Evolutionary conservation across 2,329 filamentous ascomycete genomes (phyloP).

Genomic region (Fusarium buxicola): DNA sequence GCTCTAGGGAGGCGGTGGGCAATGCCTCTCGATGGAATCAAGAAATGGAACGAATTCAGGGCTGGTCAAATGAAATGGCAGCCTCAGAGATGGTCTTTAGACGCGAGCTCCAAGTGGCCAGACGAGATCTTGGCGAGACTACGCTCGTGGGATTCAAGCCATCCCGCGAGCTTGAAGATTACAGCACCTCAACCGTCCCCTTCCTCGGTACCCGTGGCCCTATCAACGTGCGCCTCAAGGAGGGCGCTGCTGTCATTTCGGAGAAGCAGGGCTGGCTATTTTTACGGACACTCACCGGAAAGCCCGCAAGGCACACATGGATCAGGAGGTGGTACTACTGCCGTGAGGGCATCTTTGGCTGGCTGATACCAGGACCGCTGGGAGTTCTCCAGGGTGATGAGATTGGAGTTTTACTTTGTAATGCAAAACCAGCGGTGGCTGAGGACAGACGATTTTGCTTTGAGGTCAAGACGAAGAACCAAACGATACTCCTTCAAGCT

Average conservation of each 20-base stretch:
- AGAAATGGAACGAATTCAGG: constrained; percentile 91
- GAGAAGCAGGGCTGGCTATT: constrained; percentile 98
- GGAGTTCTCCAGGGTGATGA: constrained; percentile 96
- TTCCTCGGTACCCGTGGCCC: constrained; percentile 81
- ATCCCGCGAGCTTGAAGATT: constrained; percentile 92
- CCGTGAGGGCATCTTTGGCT: constrained; percentile 95
- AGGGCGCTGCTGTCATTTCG: constrained; percentile 61
- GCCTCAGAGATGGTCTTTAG: constrained; percentile 85
- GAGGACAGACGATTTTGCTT: constrained; percentile 98
- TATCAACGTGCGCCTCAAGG: constrained; percentile 69
- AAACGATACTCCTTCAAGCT: constrained; percentile 87
- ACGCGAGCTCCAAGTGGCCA: constrained; percentile 80
- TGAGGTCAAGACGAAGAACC: constrained; percentile 97
- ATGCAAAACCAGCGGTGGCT: constrained; percentile 87
- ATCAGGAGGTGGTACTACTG: constrained; percentile 95
- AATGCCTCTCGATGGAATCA: constrained; percentile 74
- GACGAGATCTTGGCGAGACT: constrained; percentile 83
- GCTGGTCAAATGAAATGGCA: constrained; percentile 97
- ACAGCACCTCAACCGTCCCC: constrained; percentile 88
- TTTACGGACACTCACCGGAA: constrained; percentile 82
- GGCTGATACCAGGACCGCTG: constrained; percentile 84
- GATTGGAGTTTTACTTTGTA: constrained; percentile 94
- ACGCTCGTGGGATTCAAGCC: constrained; percentile 79
- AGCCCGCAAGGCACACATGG: constrained; percentile 92
- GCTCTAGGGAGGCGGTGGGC: constrained; percentile 72